phyloP scores from a whole-genome alignment of 352 stramenopile genomes.

The Phytophthora hibernalis region DNA sequence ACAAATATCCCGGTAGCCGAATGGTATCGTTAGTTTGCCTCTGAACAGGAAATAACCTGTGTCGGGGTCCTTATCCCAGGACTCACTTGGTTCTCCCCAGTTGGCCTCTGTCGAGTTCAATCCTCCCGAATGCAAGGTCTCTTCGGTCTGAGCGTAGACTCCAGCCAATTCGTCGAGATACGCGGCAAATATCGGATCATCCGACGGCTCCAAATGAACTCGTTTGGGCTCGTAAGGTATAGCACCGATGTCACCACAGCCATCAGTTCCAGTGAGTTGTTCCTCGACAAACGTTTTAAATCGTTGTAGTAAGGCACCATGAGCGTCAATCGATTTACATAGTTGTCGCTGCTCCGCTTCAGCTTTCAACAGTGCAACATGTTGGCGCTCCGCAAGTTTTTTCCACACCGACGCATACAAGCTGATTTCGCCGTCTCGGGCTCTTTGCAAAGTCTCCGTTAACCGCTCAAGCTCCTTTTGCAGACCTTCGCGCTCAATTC shows the following conservation, averaged over 20 bases:
- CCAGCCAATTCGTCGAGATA: conserved; percentile 9
- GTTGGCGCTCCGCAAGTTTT: conserved; percentile 16
- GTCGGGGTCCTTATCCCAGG: conserved; percentile 14
- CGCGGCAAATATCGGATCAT: conserved; percentile 6
- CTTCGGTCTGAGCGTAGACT: conserved; percentile 22
- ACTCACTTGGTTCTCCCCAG: background rate
- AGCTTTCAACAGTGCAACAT: conserved; percentile 3
- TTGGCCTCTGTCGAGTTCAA: conserved; percentile 5
- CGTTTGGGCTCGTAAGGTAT: conserved; percentile 7
- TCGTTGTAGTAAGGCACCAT: background rate
- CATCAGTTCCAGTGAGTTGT: background rate
- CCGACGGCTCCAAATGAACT: conserved; percentile 17
- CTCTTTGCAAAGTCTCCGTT: conserved; percentile 8
- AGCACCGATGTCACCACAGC: background rate
- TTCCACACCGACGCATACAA: conserved; percentile 11
- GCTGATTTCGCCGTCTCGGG: background rate
- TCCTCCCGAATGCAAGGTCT: background rate
- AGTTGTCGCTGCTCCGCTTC: conserved; percentile 20
- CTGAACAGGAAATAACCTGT: conserved; percentile 20
- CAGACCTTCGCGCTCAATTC: conserved; percentile 2
- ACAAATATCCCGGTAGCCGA: conserved; percentile 12
- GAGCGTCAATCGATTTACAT: background rate
- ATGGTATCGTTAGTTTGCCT: conserved; percentile 15
- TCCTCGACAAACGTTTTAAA: conserved; percentile 12
- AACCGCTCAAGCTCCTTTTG: too few species aligned